Base-by-base conservation (phyloP, 73 alveolate genomes). In the Vitrella brassicaformis region DNA sequence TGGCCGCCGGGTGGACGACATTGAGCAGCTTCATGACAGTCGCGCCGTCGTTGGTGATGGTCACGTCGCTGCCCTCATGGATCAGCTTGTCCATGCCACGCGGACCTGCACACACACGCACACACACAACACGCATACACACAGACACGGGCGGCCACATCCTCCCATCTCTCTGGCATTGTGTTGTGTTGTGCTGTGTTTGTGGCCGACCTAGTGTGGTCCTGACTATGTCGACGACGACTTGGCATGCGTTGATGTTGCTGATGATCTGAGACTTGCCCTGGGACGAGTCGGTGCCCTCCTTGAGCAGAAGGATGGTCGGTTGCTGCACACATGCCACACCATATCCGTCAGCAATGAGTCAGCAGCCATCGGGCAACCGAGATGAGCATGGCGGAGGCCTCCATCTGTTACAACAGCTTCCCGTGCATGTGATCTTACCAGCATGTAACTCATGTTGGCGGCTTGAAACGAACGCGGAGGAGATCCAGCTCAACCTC, bases 41-140 rank as follows among this genome's bases (percentile, higher is more conserved):
- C 19, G 99, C 99, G 32, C 99, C 99, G 70, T 94, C 99, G 81
- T 94, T 94, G 68, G 99, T 91, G 71, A 94, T 91, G 69, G 98
- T 94, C 80, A 30, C 86, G 29, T 0, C 19, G 27, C 26, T 0
- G n/a, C 71, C 94, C 28, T 71, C 81, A 64, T 91, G 91, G 56
- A 94, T 91, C 85, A 94, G 82, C 77, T 94, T 94, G 85, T 94
- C 99, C 99, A 94, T 94, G 56, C 99, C 98, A 73, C 98, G 67
- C n/a, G 97, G 97, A 25, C 98, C 98, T 26, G 92, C 9, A 45
- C 25, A 19, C 65, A 45, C 25, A 45, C 65, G 65, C 65, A 45
- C 19, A 19, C 9, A 45, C 9, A 9, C 65, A 45, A 45, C 65
- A 45, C 19, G 9, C 9, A 45, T 45, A 45, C 65, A 45, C 9